Conservation (phyloP, 257 asterid genomes). For the Hygrophila difformis region DNA sequence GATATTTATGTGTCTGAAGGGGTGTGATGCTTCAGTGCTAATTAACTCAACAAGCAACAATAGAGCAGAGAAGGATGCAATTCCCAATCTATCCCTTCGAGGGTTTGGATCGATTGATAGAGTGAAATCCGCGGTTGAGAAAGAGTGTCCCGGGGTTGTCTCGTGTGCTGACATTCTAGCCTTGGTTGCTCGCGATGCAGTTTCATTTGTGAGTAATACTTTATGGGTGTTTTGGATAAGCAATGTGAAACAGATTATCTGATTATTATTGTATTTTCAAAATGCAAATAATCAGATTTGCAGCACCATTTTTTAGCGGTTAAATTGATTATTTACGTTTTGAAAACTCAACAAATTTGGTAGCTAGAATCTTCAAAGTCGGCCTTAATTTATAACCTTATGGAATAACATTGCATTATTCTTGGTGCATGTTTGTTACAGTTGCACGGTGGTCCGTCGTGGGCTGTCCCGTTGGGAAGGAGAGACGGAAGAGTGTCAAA, state of each 20-base stretch:
- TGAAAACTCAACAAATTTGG: too few relatives aligned
- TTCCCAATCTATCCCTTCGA: conserved; percentile 41
- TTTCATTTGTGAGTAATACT: conserved; percentile 19
- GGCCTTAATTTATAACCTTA: too few relatives aligned
- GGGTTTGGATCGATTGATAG: conserved; percentile 47
- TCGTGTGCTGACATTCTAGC: conserved; percentile 75
- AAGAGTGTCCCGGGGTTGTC: conserved; percentile 51
- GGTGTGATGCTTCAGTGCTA: conserved; percentile 64
- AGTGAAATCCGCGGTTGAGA: conserved; percentile 45
- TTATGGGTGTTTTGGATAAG: too few relatives aligned
- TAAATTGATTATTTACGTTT: too few relatives aligned
- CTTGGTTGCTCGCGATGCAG: conserved; percentile 53
- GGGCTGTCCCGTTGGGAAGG: conserved; percentile 49
- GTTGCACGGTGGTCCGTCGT: conserved; percentile 36
- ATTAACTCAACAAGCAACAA: conserved; percentile 34
- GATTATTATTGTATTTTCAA: too few relatives aligned
- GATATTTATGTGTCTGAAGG: conserved; percentile 30
- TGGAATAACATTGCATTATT: too few relatives aligned
- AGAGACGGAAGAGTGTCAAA: conserved; percentile 46
- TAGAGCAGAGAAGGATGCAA: conserved; percentile 38
- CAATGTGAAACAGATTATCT: too few relatives aligned
- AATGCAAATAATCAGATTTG: too few relatives aligned
- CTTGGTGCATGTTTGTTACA: too few relatives aligned
- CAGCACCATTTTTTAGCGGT: too few relatives aligned
- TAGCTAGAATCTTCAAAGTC: too few relatives aligned